phyloP scores from a whole-genome alignment of 495 filamentous ascomycete species.

The Gamarada debralockiae region DNA sequence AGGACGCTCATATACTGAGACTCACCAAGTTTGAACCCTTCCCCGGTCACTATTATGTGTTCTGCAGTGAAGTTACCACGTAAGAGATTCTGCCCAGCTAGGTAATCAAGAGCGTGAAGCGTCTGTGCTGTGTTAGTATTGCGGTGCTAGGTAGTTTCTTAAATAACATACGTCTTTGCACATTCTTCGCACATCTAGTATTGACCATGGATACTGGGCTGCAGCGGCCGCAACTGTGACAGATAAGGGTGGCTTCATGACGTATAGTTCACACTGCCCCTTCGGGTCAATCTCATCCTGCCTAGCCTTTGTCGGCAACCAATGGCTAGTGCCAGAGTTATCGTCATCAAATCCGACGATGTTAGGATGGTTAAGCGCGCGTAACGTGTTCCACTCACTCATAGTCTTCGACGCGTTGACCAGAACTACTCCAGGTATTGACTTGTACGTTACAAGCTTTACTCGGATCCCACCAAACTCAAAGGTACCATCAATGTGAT shows the following conservation, averaged over 20 bases:
- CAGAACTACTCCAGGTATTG: slow-evolving; percentile 10
- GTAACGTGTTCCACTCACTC: slow-evolving; percentile 17
- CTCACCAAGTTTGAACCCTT: slow-evolving; percentile 21
- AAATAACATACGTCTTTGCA: slow-evolving; percentile 16
- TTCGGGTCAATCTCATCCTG: slow-evolving; percentile 3
- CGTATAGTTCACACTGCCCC: slow-evolving; percentile 12
- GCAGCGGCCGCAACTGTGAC: slow-evolving; percentile 8
- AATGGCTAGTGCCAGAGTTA: slow-evolving; percentile 10
- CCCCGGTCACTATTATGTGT: slow-evolving; percentile 13
- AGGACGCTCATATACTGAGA: not conserved
- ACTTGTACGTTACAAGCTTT: slow-evolving; percentile 17
- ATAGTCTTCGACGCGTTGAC: slow-evolving; percentile 17
- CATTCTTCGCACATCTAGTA: slow-evolving; percentile 15
- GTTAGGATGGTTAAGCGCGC: slow-evolving; percentile 11
- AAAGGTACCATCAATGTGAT: slow-evolving; percentile 9
- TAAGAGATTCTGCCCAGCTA: slow-evolving; percentile 9
- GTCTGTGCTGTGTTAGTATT: slow-evolving; percentile 9
- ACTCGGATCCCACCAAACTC: slow-evolving; percentile 17
- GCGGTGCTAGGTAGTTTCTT: not conserved
- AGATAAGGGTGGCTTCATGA: slow-evolving; percentile 13
- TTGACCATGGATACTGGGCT: slow-evolving; percentile 18
- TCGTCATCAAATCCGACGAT: slow-evolving; percentile 15
- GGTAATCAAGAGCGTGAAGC: slow-evolving; percentile 10
- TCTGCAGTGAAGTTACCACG: slow-evolving; percentile 13
- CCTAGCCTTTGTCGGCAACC: slow-evolving; percentile 7